Base-by-base conservation (phyloP, 1,284 basidiomycete genomes). In the Cystobasidium sp. region DNA sequence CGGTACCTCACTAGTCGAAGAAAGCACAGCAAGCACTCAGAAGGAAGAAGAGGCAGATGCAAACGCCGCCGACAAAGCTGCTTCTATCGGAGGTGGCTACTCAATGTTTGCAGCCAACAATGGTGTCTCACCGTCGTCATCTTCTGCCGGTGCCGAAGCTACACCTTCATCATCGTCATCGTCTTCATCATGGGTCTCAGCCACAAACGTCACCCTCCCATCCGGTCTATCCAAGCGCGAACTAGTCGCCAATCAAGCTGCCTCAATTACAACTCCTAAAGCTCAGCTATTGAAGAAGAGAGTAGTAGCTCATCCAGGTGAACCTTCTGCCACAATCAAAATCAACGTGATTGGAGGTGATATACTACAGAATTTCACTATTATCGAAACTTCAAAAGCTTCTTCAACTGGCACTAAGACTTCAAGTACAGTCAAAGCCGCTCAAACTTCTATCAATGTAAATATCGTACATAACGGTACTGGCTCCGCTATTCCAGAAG, bases 281-380 rank as follows among this genome's bases (percentile, higher is more conserved):
- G 31, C 31, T 31, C 61, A 49, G 16, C 22, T 22, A 49, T n/a
- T 63, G 16, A 49, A 24, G 31, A 63, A 47, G 44, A 63, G 64
- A 22, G 52, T 67, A 55, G 64, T 67, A 4, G 14, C 70, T 47
- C 70, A 73, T 53, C 70, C 70, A 39, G 70, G 70, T 14, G 70
- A 49, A 46, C 70, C 70, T 46, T 64, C 51, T 46, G 39, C 56
- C 18, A 66, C 70, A 20, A 61, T 61, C 41, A 56, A 66, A 59
- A 22, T 52, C 41, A 47, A 49, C 62, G 62, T 52, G 6, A 31
- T 64, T 44, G 63, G 63, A n/a, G 70, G 62, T 37, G 69, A 71
- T 9, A 20, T 52, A 0, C 31, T 51, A 0, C 52, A 66, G 16
- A 58, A 53, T 43, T 73, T 73, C 41, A 73, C 70, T n/a, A 41